Evolutionary conservation across 805 yeast species (phyloP).

Genomic region (Maudiozyma barnettii): DNA sequence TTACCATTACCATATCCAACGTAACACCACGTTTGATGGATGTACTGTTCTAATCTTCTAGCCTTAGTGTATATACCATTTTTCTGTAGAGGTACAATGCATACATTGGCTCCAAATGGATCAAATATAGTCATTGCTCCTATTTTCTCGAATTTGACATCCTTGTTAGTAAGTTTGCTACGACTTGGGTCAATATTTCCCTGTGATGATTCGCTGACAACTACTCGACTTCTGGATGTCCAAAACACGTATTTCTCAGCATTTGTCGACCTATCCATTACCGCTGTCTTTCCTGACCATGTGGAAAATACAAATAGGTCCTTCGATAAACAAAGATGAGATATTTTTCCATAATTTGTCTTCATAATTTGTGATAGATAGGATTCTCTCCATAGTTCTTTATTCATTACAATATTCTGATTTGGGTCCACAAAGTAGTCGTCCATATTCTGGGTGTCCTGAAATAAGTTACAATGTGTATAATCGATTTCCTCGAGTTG

Average conservation of each 20-base stretch:
- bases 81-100: background rate
- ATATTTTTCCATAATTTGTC: slow-evolving; percentile 9
- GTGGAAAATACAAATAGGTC: slow-evolving; percentile 7
- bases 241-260: slow-evolving; percentile 1
- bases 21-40: slow-evolving; percentile 19
- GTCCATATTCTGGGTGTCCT: background rate
- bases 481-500: background rate
- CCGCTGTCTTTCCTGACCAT: slow-evolving; percentile 20
- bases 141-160: slow-evolving; percentile 1
- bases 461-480: background rate
- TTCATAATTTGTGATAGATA: background rate
- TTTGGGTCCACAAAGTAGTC: background rate
- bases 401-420: slow-evolving; percentile 1
- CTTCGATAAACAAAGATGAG: slow-evolving; percentile 9
- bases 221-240: slow-evolving; percentile 18
- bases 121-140: slow-evolving; percentile 6
- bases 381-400: background rate
- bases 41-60: slow-evolving; percentile 13
- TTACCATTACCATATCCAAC: slow-evolving; percentile 28
- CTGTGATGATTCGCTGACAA: slow-evolving; percentile 17
- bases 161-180: background rate
- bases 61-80: slow-evolving; percentile 6
- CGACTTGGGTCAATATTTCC: slow-evolving; percentile 13
- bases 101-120: background rate
- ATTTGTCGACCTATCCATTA: slow-evolving; percentile 4